Evolutionary conservation across 179 eudicot species (phyloP).

Genomic region (Gypsophila paniculata): DNA sequence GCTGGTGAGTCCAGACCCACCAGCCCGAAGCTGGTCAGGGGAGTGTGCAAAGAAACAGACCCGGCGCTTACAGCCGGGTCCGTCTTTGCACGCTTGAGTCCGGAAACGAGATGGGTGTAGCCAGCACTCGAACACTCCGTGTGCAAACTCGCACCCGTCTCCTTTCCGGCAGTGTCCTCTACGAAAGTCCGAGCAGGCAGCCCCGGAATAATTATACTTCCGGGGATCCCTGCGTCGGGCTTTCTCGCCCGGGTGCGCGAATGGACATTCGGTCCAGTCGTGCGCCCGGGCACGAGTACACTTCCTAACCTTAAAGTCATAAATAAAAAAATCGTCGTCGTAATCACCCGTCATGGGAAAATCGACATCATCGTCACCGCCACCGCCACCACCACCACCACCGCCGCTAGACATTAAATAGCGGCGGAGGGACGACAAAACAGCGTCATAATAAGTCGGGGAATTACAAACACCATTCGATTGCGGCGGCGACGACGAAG

Average conservation of each 20-base stretch:
- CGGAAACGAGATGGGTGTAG: conserved; percentile 82
- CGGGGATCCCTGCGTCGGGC: conserved; percentile 91
- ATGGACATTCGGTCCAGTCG: conserved; percentile 98
- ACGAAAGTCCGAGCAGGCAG: conserved; percentile 75
- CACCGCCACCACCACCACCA: conserved; percentile 13
- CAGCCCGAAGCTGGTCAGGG: conserved; percentile 53
- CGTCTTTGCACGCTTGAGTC: conserved; percentile 89
- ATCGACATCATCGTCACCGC: conserved; percentile 17
- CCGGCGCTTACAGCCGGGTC: conserved; percentile 59
- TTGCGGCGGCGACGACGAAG: conserved; percentile 17
- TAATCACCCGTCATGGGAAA: conserved; percentile 26
- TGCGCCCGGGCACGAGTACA: conserved; percentile 78
- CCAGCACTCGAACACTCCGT: conserved; percentile 95
- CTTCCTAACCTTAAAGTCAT: conserved; percentile 65
- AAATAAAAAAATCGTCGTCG: conserved; percentile 70
- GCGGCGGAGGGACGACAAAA: conserved; percentile 40
- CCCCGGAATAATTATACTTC: conserved; percentile 56
- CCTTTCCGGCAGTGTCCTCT: conserved; percentile 57
- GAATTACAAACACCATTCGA: conserved; percentile 17
- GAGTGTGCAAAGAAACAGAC: conserved; percentile 91
- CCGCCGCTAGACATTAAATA: conserved; percentile 32
- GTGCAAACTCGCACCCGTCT: conserved; percentile 78
- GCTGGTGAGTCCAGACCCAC: conserved; percentile 15
- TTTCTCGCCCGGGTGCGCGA: conserved; percentile 83
- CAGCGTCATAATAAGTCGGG: conserved; percentile 29